phyloP scores from a whole-genome alignment of 257 asterid genomes.

The Fraxinus cuspidata region DNA sequence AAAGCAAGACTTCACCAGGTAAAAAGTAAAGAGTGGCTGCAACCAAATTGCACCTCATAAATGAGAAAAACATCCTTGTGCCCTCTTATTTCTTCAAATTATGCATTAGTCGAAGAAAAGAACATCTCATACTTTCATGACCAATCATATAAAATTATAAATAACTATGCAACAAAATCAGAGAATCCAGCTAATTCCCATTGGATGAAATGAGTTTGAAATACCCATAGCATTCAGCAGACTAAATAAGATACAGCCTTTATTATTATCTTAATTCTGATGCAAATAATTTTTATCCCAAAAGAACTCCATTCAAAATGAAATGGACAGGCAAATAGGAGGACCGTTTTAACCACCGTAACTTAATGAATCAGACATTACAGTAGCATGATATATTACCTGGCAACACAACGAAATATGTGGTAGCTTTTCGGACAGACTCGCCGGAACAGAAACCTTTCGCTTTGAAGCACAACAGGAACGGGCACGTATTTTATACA shows the following conservation, averaged over 20 bases:
- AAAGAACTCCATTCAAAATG: conserved; percentile 11
- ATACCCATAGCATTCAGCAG: conserved; percentile 1
- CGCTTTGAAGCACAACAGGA: conserved; percentile 83
- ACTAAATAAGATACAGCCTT: conserved; percentile 17
- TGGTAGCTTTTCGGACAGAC: conserved; percentile 86
- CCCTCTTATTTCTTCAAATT: neutral
- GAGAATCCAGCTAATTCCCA: neutral
- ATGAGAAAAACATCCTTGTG: neutral
- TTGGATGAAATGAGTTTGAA: conserved; percentile 4
- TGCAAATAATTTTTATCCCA: neutral
- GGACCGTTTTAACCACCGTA: conserved; percentile 10
- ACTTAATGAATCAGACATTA: neutral
- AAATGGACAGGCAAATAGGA: conserved; percentile 20
- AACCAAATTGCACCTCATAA: conserved; percentile 12
- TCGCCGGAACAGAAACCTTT: conserved; percentile 86
- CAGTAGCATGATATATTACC: conserved; percentile 49
- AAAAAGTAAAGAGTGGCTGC: neutral
- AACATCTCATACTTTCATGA: neutral
- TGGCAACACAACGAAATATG: conserved; percentile 95
- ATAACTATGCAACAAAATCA: conserved; percentile 12
- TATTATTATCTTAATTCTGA: neutral
- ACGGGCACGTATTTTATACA: conserved; percentile 92
- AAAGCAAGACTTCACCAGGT: conserved; percentile 8
- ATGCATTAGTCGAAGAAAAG: conserved; percentile 5
- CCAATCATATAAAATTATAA: neutral